These are phyloP conservation scores for Erysimum cheiranthoides DNA, from an alignment of 345 rosid genomes.

Conservation along the genomic window DNA sequence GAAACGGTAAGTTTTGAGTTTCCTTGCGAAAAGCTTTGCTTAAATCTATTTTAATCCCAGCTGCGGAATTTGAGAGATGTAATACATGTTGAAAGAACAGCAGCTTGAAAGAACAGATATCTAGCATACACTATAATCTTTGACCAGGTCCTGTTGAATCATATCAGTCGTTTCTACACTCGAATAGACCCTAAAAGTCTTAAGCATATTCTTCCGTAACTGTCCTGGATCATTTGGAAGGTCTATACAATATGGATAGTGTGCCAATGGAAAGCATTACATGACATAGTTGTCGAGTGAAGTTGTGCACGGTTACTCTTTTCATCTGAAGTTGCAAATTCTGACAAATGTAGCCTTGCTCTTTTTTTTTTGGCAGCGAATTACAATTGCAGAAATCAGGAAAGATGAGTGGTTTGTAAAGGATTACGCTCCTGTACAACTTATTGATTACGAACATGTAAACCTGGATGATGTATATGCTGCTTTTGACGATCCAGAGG, in stretches of 20 bases:
- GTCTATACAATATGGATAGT: constrained; percentile 7
- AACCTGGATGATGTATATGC: constrained; percentile 95
- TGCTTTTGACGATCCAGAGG: constrained; percentile 88
- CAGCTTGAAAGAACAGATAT: constrained; percentile 28
- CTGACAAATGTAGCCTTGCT: constrained; percentile 10
- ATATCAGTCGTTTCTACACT: constrained; percentile 23
- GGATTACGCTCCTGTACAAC: constrained; percentile 67
- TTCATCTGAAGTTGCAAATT: constrained; percentile 6
- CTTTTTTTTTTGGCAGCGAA: constrained; percentile 60
- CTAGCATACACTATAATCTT: neutral
- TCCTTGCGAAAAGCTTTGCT: constrained; percentile 11
- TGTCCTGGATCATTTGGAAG: neutral
- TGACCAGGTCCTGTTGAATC: neutral
- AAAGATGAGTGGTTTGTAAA: constrained; percentile 83
- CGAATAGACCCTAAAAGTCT: neutral
- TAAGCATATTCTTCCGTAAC: constrained; percentile 17
- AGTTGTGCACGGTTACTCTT: neutral
- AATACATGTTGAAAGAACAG: constrained; percentile 5
- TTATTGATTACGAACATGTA: constrained; percentile 84
- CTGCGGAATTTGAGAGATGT: constrained; percentile 23
- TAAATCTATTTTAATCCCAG: neutral
- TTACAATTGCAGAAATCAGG: constrained; percentile 80
- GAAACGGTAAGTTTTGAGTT: constrained; percentile 66
- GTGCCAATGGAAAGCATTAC: constrained; percentile 10
- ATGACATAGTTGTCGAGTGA: neutral